These are phyloP conservation scores for Plectosphaerella sp. DNA, from an alignment of 2,329 filamentous ascomycete genomes.

Conservation along the genomic window DNA sequence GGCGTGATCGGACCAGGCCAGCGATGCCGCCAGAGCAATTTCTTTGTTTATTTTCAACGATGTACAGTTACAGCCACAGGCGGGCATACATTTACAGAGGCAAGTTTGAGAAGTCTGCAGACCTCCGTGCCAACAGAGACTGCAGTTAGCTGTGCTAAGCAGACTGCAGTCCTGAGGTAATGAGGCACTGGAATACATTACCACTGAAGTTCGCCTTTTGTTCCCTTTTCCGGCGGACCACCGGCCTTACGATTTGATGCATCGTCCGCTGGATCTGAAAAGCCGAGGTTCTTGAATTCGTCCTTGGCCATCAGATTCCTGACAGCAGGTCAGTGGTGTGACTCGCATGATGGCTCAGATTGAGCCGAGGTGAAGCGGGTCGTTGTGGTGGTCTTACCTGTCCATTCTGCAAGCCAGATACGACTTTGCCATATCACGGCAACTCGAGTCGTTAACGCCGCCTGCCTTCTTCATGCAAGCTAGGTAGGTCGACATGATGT, in stretches of 20 bases:
- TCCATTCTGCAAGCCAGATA: constrained; percentile 96
- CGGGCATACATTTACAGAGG: no score
- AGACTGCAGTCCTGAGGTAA: no score
- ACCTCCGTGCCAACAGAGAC: no score
- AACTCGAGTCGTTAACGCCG: constrained; percentile 83
- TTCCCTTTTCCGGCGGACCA: constrained; percentile 22
- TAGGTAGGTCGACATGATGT: constrained; percentile 80
- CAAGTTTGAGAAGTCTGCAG: no score
- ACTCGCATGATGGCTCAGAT: background rate
- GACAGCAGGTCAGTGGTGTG: constrained; percentile 2
- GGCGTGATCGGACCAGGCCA: no score
- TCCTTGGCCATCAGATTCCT: constrained; percentile 96
- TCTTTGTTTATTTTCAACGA: no score
- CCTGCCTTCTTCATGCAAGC: constrained; percentile 79
- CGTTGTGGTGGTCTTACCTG: constrained; percentile 50
- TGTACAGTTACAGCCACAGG: no score
- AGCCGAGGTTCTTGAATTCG: constrained; percentile 90
- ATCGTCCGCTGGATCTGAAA: constrained; percentile 33
- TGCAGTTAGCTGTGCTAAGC: no score
- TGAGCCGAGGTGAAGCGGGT: constrained; percentile 8
- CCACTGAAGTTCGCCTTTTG: background rate
- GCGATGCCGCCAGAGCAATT: no score
- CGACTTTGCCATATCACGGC: constrained; percentile 77
- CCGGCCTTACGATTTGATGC: constrained; percentile 12
- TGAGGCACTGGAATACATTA: background rate